Conservation (phyloP, 371 early-diverging fungal genomes). For the Saksenaea oblongispora region DNA sequence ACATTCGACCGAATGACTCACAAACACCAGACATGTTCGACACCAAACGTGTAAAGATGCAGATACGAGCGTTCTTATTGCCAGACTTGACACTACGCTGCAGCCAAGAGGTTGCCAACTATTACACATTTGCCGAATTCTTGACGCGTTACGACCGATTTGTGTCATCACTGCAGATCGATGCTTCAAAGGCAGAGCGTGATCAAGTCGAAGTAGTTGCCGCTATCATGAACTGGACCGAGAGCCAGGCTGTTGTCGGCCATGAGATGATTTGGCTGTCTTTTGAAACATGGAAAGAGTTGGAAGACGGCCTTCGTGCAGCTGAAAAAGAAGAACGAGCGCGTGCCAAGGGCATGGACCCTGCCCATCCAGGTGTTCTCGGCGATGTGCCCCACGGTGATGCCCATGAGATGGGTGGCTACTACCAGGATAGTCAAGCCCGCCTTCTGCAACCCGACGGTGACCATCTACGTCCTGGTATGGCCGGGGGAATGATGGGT, state of each 20-base stretch:
- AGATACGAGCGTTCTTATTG: constrained; percentile 65
- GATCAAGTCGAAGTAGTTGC: constrained; percentile 43
- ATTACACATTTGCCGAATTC: constrained; percentile 66
- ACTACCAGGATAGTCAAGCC: constrained; percentile 39
- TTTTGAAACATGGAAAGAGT: constrained; percentile 74
- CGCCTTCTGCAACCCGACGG: constrained; percentile 27
- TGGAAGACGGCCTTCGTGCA: constrained; percentile 77
- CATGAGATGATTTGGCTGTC: constrained; percentile 67
- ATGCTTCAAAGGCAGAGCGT: constrained; percentile 32
- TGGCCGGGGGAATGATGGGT: constrained; percentile 17
- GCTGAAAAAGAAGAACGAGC: constrained; percentile 72
- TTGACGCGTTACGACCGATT: constrained; percentile 59
- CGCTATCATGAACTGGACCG: constrained; percentile 51
- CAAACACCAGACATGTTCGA: constrained; percentile 60
- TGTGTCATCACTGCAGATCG: constrained; percentile 39
- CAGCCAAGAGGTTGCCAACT: constrained; percentile 61
- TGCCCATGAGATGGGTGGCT: constrained; percentile 12
- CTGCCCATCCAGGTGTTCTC: constrained; percentile 1
- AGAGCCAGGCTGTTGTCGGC: constrained; percentile 52
- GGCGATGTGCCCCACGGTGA: constrained; percentile 10
- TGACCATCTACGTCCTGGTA: constrained; percentile 17
- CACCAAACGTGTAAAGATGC: constrained; percentile 59
- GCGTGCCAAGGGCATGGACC: constrained; percentile 42
- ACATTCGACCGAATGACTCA: constrained; percentile 78
- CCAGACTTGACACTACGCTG: constrained; percentile 62